These are phyloP conservation scores for Rhizopus sp. DNA, from an alignment of 371 early-diverging fungal genomes.

Conservation along the genomic window DNA sequence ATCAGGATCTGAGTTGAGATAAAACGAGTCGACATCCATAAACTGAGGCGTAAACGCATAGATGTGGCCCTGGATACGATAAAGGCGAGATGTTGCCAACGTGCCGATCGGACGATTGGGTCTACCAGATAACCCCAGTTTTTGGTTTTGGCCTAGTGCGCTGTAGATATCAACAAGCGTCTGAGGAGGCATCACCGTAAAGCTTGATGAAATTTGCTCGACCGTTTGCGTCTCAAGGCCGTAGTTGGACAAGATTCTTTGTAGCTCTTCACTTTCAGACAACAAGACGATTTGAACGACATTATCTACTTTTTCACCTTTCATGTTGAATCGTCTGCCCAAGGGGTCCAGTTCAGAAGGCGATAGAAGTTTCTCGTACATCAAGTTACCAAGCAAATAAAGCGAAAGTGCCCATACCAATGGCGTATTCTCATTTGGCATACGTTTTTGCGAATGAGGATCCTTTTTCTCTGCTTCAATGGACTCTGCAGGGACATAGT, in stretches of 20 bases:
- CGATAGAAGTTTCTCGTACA: constrained; percentile 77
- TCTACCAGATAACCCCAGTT: constrained; percentile 79
- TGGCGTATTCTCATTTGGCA: constrained; percentile 87
- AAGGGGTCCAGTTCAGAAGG: constrained; percentile 89
- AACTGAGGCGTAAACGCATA: constrained; percentile 90
- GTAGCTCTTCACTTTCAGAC: constrained; percentile 74
- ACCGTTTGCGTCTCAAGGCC: constrained; percentile 80
- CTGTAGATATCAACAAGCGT: constrained; percentile 80
- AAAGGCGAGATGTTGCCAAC: constrained; percentile 79
- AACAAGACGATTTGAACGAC: constrained; percentile 84
- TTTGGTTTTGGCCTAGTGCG: constrained; percentile 74
- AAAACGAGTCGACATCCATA: constrained; percentile 87
- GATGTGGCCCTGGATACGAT: constrained; percentile 80
- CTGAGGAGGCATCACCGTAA: constrained; percentile 79
- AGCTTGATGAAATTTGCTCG: constrained; percentile 67
- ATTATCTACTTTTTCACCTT: constrained; percentile 45
- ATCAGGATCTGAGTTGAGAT: constrained; percentile 82
- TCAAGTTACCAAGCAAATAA: constrained; percentile 76
- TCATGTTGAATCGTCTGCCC: constrained; percentile 67
- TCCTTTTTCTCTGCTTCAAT: constrained; percentile 76
- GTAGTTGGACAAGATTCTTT: constrained; percentile 67
- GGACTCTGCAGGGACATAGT: constrained; percentile 73
- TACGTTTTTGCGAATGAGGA: constrained; percentile 75
- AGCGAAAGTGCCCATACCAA: constrained; percentile 91
- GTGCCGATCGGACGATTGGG: constrained; percentile 74